Conservation (phyloP, 495 filamentous ascomycete genomes). For the Xylaria longipes region DNA sequence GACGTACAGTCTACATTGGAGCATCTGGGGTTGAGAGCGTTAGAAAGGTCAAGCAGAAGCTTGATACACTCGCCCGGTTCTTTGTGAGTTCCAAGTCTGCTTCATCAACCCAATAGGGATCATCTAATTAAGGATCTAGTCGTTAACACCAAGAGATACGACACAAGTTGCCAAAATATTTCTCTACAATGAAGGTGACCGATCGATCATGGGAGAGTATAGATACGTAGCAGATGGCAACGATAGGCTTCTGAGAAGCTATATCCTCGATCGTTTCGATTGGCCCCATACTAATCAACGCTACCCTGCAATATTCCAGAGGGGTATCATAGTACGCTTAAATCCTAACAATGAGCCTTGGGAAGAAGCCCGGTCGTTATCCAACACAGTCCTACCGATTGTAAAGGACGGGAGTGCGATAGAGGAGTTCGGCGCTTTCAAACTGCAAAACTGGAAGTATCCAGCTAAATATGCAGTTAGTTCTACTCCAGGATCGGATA, state of each 20-base stretch:
- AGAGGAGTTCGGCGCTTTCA: conserved; percentile 21
- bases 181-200: conserved; percentile 47
- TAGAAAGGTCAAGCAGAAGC: conserved; percentile 39
- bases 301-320: conserved; percentile 29
- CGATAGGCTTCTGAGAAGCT: conserved; percentile 17
- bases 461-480: background rate
- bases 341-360: conserved; percentile 9
- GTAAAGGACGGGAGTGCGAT: background rate
- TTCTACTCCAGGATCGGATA: background rate
- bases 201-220: conserved; percentile 39
- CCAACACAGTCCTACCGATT: background rate
- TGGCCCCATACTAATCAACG: background rate
- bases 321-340: conserved; percentile 29
- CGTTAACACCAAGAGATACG: background rate
- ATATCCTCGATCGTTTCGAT: conserved; percentile 33
- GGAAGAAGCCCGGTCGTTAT: background rate
- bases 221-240: conserved; percentile 38
- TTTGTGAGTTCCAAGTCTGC: conserved; percentile 36
- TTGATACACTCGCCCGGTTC: conserved; percentile 43
- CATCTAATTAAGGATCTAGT: conserved; percentile 6
- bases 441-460: conserved; percentile 16
- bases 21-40: conserved; percentile 31
- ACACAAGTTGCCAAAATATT: conserved; percentile 33
- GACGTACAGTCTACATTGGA: conserved; percentile 45
- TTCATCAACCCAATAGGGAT: background rate